Evolutionary conservation across 2,329 filamentous ascomycete genomes (phyloP), one percentile per base, ranked within the genome.

Genomic region (Fusarium sarcochroum): DNA sequence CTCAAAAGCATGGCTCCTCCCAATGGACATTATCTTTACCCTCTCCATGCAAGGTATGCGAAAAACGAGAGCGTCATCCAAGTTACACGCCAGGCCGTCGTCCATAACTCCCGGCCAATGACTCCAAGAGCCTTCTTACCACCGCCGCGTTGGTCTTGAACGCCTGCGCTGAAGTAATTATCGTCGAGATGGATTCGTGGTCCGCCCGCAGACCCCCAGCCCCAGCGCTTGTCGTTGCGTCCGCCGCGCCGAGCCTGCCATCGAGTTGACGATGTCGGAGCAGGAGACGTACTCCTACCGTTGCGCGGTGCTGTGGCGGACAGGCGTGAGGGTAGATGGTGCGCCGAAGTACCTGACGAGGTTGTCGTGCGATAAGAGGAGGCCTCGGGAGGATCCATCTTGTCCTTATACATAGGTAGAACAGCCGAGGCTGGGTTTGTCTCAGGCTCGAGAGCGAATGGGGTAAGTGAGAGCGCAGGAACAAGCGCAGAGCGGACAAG

Each of bases 21-120:
- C 14, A 21, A 52, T 41, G n/a, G 10, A 15, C 15, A 6, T 32
- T 25, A 47, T 1, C 20, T 52, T 67, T 78, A 93, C 67, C 90
- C 90, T 45, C 45, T 73, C 84, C 56, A 69, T 86, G 88, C 83
- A 71, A 95, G 79, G 80, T 89, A 92, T 30, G 83, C 83, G 83
- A 92, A 96, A 76, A 89, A 89, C 15, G 81, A 68, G 44, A 90
- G 77, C 20, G 87, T 88, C 77, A 92, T 86, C 84, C 86, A 88
- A 7, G 83, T 83, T 5, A 94, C 89, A 47, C 86, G 83, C 80
- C 87, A 89, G 18, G 90, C 72, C 44, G 87, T 90, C 10, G 82
- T 85, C 79, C 84, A 85, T 37, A 93, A 79, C 76, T 95, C 91
- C 25, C 83, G 81, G 32, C 81, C 76, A 7, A 91, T 84, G 6